phyloP scores from a whole-genome alignment of 2,329 filamentous ascomycete genomes.

The Fusarium drepaniforme region DNA sequence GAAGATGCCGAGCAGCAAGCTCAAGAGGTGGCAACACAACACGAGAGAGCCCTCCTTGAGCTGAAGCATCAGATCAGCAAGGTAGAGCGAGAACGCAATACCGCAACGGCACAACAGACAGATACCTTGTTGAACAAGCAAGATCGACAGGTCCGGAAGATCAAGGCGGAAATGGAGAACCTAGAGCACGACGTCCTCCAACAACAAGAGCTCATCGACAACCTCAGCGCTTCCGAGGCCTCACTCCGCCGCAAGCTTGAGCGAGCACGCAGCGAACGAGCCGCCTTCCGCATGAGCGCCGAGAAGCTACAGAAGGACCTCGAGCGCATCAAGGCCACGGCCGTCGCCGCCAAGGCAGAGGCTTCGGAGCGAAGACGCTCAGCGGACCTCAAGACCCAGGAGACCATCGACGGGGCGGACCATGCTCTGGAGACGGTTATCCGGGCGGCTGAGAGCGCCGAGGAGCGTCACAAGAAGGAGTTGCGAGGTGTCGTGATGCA shows the following conservation, averaged over 20 bases:
- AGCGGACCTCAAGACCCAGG: constrained; percentile 40
- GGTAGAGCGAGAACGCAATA: constrained; percentile 60
- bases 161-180: constrained; percentile 73
- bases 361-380: constrained; percentile 17
- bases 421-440: constrained; percentile 70
- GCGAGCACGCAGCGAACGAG: constrained; percentile 74
- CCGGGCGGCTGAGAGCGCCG: constrained; percentile 69
- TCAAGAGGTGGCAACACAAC: constrained; percentile 59
- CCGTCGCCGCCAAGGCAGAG: constrained; percentile 45
- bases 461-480: constrained; percentile 79
- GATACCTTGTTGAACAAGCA: constrained; percentile 60
- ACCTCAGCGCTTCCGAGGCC: constrained; percentile 67
- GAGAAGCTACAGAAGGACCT: constrained; percentile 68
- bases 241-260: constrained; percentile 76
- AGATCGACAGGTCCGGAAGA: constrained; percentile 70
- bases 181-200: constrained; percentile 80
- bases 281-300: constrained; percentile 64
- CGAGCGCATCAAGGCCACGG: constrained; percentile 57
- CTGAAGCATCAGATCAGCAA: constrained; percentile 64
- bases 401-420: constrained; percentile 56
- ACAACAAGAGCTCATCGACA: constrained; percentile 74
- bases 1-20: constrained; percentile 65
- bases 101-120: constrained; percentile 47
- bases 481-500: constrained; percentile 87
- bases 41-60: constrained; percentile 57